phyloP scores from a whole-genome alignment of 2,329 filamentous ascomycete genomes.

The Penicillium decumbens region DNA sequence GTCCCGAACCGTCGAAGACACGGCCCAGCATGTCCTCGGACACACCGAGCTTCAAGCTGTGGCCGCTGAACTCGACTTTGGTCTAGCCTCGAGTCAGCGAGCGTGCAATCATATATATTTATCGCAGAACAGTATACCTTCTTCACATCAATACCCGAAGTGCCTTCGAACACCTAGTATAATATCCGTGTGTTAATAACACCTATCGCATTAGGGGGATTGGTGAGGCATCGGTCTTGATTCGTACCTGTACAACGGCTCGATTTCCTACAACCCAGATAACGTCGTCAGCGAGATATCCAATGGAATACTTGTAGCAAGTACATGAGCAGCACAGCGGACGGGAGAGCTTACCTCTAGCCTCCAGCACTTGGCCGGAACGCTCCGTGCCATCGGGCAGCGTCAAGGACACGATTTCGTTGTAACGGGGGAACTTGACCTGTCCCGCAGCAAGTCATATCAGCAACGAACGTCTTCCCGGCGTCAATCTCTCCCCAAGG shows the following conservation, averaged over 20 bases:
- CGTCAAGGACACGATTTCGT: slow-evolving; percentile 95
- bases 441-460: slow-evolving; percentile 36
- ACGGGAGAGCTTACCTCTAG: slow-evolving; percentile 65
- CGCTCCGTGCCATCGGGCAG: slow-evolving; percentile 91
- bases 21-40: slow-evolving; percentile 99
- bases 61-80: slow-evolving; percentile 92
- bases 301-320: neutral
- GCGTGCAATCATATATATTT: slow-evolving; percentile 8
- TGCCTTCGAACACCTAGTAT: slow-evolving; percentile 88
- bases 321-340: neutral
- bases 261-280: slow-evolving; percentile 63
- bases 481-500: neutral
- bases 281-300: slow-evolving; percentile 15
- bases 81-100: slow-evolving; percentile 55
- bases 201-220: slow-evolving; percentile 7
- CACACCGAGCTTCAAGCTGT: slow-evolving; percentile 97
- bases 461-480: slow-evolving; percentile 11
- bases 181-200: slow-evolving; percentile 18
- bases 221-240: slow-evolving; percentile 6
- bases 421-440: slow-evolving; percentile 97
- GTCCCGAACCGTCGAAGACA: slow-evolving; percentile 96
- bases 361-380: slow-evolving; percentile 93
- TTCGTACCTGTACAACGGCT: slow-evolving; percentile 83
- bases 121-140: slow-evolving; percentile 56
- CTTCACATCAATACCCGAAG: slow-evolving; percentile 95